phyloP scores from a whole-genome alignment of 2,329 filamentous ascomycete genomes.

The Ampelomyces quisqualis region DNA sequence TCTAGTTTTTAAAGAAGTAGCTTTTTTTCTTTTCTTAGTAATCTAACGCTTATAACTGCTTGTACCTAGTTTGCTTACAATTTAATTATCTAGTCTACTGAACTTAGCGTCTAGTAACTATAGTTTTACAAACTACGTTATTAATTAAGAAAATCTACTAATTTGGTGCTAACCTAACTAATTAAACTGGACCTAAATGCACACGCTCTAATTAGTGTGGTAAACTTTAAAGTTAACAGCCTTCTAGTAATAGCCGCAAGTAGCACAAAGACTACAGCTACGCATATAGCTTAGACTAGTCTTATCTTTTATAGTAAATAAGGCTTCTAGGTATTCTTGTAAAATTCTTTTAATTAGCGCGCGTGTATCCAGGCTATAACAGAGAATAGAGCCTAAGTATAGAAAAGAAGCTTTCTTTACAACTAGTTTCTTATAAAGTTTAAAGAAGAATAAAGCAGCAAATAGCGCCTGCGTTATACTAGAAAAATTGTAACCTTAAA shows the following conservation, averaged over 20 bases:
- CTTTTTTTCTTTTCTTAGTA: slow-evolving; percentile 14
- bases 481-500: slow-evolving; percentile 10
- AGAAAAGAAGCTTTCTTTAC: not conserved
- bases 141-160: slow-evolving; percentile 14
- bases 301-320: slow-evolving; percentile 9
- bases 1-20: not conserved
- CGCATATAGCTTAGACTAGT: slow-evolving; percentile 4
- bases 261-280: slow-evolving; percentile 5
- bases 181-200: slow-evolving; percentile 12
- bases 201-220: slow-evolving; percentile 7
- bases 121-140: slow-evolving; percentile 7
- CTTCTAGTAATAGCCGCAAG: slow-evolving; percentile 9
- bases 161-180: slow-evolving; percentile 6
- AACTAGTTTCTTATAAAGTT: slow-evolving; percentile 6
- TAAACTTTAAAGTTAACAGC: slow-evolving; percentile 6
- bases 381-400: slow-evolving; percentile 10
- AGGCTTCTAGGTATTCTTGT: slow-evolving; percentile 10
- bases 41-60: slow-evolving; percentile 4
- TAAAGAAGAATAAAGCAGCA: slow-evolving; percentile 15
- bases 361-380: slow-evolving; percentile 7
- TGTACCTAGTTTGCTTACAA: not conserved
- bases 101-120: slow-evolving; percentile 14
- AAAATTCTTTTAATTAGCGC: slow-evolving; percentile 12
- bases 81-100: slow-evolving; percentile 11
- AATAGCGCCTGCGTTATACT: slow-evolving; percentile 8